Evolutionary conservation across 176 grass and related monocot genomes (phyloP), one percentile per base, ranked within the genome.

Genomic region (Coix lacrymajobi): DNA sequence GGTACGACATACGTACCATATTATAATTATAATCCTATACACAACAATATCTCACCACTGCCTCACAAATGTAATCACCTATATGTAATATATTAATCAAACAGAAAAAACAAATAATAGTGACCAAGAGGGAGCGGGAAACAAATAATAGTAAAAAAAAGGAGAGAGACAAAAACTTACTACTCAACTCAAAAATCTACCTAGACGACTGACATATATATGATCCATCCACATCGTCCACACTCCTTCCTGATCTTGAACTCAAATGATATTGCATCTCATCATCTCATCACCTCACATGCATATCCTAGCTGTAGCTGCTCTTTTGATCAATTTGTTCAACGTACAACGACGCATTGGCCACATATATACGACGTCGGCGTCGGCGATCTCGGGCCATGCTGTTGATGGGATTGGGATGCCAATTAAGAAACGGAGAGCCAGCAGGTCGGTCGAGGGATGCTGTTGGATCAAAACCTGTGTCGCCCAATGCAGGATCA

Each of bases 21-120:
- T 73, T 14, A 73, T 80, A 65, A 79, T 16, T 54, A 70, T 30
- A 66, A 43, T 43, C 41, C 41, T 43, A 43, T 43, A 43, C 41
- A 51, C 48, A 49, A 17, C 4, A 5, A 49, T 16, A 46, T 46
- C 2, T 34, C 68, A 79, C 67, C 84, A 51, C 52, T 63, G 66
- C 41, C 57, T 74, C 84, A 74, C 84, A 66, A 86, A 80, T 86
- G 51, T 81, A 75, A 81, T 86, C 61, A 37, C 34, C 77, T 57
- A 60, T 81, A 81, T 70, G 67, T 81, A 71, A 17, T 17, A 17
- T 17, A 48, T 48, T 48, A 48, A 48, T 81, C 17, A 68, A 80
- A 81, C 69, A 81, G 12, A 19, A 75, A 67, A 49, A n/a, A n/a
- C n/a, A n/a, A n/a, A n/a, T n/a, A n/a, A 30, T 81, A 62, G 15